Percentiles rank a stretch among this genome's conserved stretches.
phyloP scores from a whole-genome alignment of 2,329 filamentous ascomycete species.

The Epichloe festucae region DNA sequence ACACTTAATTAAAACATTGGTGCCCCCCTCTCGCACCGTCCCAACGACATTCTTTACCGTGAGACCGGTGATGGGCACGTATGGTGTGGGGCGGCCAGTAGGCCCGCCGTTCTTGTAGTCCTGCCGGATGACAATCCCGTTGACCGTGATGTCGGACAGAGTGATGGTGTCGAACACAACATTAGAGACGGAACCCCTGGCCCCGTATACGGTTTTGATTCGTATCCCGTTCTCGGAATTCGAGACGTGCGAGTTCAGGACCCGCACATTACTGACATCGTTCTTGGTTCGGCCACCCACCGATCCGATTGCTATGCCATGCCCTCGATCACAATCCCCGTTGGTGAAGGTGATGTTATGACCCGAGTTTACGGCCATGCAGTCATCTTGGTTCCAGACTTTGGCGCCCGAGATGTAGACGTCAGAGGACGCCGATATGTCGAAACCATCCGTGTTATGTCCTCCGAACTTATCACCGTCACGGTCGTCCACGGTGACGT shows the following conservation, averaged over 20 bases:
- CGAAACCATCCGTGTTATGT: conserved; percentile 2
- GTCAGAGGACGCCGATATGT: background rate
- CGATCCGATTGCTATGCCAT: background rate
- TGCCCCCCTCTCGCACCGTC: background rate
- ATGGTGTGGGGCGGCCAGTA: conserved; percentile 27
- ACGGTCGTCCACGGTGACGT: conserved; percentile 1
- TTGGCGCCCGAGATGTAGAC: background rate
- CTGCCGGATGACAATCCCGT: conserved; percentile 27
- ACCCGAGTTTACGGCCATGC: conserved; percentile 2
- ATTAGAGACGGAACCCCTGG: background rate
- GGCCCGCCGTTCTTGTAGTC: conserved; percentile 36
- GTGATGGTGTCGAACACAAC: background rate
- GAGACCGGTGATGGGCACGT: conserved; percentile 39
- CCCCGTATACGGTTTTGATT: background rate
- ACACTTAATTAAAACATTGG: background rate
- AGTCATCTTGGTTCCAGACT: conserved; percentile 2
- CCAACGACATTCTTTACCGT: conserved; percentile 19
- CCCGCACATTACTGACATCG: background rate
- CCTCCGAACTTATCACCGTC: background rate
- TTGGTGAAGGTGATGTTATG: background rate
- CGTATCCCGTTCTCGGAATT: background rate
- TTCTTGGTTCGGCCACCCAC: background rate
- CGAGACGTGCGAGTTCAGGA: background rate
- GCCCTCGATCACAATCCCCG: background rate
- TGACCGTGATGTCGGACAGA: conserved; percentile 24